These are phyloP conservation scores for Solanum hybrid DNA, from an alignment of 305 asterid genomes.

Conservation along the genomic window DNA sequence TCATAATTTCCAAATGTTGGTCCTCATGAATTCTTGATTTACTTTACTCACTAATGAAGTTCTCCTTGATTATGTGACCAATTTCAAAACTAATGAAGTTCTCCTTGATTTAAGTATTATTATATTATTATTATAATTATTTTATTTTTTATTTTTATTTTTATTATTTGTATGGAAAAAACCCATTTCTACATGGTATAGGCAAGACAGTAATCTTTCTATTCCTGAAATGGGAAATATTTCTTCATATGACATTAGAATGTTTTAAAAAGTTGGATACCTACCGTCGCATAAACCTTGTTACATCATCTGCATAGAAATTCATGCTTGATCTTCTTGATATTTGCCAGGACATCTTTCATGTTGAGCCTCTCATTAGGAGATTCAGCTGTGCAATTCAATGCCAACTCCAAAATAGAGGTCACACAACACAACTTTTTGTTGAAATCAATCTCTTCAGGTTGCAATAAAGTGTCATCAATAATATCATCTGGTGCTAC, in stretches of 20 bases:
- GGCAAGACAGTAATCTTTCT: background rate
- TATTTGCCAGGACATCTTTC: background rate
- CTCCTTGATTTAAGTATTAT: background rate
- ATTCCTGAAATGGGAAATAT: background rate
- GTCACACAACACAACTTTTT: background rate
- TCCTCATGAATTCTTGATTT: background rate
- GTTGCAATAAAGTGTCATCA: background rate
- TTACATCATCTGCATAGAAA: background rate
- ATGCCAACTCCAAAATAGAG: conserved; percentile 2
- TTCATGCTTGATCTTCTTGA: conserved; percentile 4
- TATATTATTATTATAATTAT: background rate
- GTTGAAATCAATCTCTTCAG: background rate
- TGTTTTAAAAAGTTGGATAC: background rate
- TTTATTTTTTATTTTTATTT: no score
- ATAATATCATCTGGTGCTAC: background rate
- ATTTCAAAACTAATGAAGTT: background rate
- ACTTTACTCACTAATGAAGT: background rate
- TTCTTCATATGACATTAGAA: background rate
- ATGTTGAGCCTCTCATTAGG: background rate
- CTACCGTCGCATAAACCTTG: background rate
- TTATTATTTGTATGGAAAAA: background rate
- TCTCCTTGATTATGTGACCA: background rate
- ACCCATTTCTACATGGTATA: background rate
- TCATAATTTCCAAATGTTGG: background rate
- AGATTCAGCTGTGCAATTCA: conserved; percentile 4